phyloP scores from a whole-genome alignment of 768 basidiomycete genomes.

The Hygrophoropsis aurantiaca region DNA sequence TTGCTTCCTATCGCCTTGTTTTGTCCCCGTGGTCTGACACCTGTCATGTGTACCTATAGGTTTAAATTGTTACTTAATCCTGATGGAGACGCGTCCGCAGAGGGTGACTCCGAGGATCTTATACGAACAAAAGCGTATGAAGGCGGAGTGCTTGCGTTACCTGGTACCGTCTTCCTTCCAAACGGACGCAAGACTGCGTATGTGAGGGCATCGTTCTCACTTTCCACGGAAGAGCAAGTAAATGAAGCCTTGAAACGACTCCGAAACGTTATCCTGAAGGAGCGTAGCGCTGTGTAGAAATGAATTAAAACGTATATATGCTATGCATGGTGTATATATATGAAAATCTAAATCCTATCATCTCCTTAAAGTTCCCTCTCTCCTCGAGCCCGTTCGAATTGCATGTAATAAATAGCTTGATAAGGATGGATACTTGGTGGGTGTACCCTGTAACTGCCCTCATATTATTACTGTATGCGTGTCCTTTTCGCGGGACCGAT shows the following conservation, averaged over 20 bases:
- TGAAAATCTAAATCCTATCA: too few relatives aligned
- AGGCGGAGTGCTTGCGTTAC: constrained; percentile 85
- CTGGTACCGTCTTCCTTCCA: constrained; percentile 81
- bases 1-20: constrained; percentile 8
- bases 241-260: constrained; percentile 73
- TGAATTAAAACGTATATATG: neutral
- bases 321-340: too few relatives aligned
- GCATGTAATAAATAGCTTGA: neutral
- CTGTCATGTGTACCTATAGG: constrained; percentile 38
- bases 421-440: constrained; percentile 8
- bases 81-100: constrained; percentile 23
- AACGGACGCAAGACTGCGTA: constrained; percentile 66
- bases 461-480: too few relatives aligned
- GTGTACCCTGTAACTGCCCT: too few relatives aligned
- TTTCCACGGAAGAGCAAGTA: constrained; percentile 63
- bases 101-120: constrained; percentile 69
- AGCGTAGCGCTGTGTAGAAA: constrained; percentile 13
- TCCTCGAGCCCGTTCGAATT: too few relatives aligned
- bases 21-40: neutral
- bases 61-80: constrained; percentile 60
- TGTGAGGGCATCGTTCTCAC: constrained; percentile 82
- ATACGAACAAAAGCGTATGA: constrained; percentile 76
- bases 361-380: too few relatives aligned
- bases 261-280: constrained; percentile 35
- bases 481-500: too few relatives aligned